phyloP scores from a whole-genome alignment of 2,329 filamentous ascomycete genomes.

The Diaporthe aspalathi region DNA sequence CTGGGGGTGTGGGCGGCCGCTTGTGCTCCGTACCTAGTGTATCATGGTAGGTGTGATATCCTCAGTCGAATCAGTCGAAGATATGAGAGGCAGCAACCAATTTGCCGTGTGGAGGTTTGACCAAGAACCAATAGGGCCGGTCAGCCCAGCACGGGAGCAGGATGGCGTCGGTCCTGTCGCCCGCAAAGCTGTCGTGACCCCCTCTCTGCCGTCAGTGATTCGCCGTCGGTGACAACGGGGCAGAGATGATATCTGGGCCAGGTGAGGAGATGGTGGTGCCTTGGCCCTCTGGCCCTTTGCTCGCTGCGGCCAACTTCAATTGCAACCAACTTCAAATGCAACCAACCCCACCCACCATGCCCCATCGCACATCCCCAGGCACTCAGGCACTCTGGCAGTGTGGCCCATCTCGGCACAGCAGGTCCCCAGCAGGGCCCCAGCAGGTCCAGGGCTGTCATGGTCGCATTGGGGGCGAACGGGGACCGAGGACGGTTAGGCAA shows the following conservation, averaged over 20 bases:
- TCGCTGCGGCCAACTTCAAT: too few species aligned
- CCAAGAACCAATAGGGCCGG: conserved; percentile 19
- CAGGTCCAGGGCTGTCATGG: background rate
- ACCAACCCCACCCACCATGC: conserved; percentile 28
- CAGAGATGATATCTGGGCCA: conserved; percentile 32
- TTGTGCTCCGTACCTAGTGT: background rate
- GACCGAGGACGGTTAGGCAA: conserved; percentile 27
- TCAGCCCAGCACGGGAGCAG: conserved; percentile 5
- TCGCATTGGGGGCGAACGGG: conserved; percentile 20
- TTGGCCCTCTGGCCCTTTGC: conserved; percentile 6
- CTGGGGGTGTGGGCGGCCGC: conserved; percentile 20
- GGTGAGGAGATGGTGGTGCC: conserved; percentile 25
- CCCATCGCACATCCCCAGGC: conserved; percentile 15
- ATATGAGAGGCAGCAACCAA: background rate
- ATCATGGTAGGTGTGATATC: too few species aligned
- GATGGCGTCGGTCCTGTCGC: background rate
- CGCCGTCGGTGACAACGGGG: conserved; percentile 20
- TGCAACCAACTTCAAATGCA: conserved; percentile 9
- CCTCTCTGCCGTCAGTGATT: conserved; percentile 33
- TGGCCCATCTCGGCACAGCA: conserved; percentile 20
- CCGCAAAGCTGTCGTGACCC: conserved; percentile 5
- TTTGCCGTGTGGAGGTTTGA: conserved; percentile 19
- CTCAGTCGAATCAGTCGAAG: conserved; percentile 6
- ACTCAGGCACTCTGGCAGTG: background rate
- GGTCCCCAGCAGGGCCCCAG: background rate